phyloP scores from a whole-genome alignment of 352 stramenopile genomes.

The Pythium phragmiticola region DNA sequence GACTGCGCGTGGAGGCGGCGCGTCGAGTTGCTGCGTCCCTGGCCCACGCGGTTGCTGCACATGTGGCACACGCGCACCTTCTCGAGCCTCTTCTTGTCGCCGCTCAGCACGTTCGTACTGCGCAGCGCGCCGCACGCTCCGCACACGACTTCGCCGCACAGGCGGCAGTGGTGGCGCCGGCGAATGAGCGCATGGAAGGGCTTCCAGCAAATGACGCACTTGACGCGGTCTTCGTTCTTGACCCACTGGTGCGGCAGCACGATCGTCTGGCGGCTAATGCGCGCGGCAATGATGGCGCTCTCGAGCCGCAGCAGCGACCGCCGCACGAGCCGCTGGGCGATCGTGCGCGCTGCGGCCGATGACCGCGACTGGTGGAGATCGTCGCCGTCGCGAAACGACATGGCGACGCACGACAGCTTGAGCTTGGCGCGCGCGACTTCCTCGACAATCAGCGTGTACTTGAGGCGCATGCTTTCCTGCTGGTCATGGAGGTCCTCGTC shows the following conservation, averaged over 20 bases:
- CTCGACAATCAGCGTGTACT: conserved; percentile 68
- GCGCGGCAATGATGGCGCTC: conserved; percentile 40
- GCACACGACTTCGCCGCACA: conserved; percentile 69
- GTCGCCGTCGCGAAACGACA: conserved; percentile 49
- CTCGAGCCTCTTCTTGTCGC: conserved; percentile 34
- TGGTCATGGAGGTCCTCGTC: conserved; percentile 5
- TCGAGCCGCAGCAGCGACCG: conserved; percentile 51
- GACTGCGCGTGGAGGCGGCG: too few species aligned
- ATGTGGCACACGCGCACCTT: conserved; percentile 70
- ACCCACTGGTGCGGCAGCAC: conserved; percentile 58
- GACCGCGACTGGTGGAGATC: conserved; percentile 32
- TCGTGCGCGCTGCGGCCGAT: conserved; percentile 32
- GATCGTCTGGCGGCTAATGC: conserved; percentile 45
- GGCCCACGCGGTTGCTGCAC: conserved; percentile 45
- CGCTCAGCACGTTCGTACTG: conserved; percentile 33
- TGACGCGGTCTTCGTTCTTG: conserved; percentile 51
- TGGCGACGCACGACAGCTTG: conserved; percentile 56
- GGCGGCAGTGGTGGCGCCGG: conserved; percentile 58
- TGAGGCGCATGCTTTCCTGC: conserved; percentile 43
- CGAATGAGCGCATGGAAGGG: conserved; percentile 55
- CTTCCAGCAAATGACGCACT: conserved; percentile 70
- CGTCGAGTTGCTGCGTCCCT: neutral
- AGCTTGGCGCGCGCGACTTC: conserved; percentile 47
- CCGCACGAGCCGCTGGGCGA: conserved; percentile 46
- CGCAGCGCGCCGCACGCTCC: conserved; percentile 49